Percentiles rank a stretch among this genome's conserved stretches.
These are phyloP conservation scores for Myochromella boudieri DNA, from an alignment of 768 basidiomycete species.

Conservation along the genomic window DNA sequence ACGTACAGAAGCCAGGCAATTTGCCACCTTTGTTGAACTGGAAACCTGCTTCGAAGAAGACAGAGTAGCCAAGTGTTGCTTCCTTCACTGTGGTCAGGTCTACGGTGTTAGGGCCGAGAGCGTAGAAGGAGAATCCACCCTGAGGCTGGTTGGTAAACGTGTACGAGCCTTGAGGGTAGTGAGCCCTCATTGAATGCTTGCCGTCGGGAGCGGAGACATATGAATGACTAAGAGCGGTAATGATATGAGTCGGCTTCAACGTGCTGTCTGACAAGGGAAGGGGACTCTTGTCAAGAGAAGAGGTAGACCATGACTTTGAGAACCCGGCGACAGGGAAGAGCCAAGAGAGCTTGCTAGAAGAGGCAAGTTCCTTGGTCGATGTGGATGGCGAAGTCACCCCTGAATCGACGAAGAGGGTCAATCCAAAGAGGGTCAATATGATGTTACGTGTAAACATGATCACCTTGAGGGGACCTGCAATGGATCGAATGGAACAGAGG, in stretches of 20 bases:
- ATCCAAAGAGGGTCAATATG: slow-evolving; percentile 21
- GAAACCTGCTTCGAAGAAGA: too few species aligned
- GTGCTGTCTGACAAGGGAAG: slow-evolving; percentile 45
- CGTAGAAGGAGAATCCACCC: too few species aligned
- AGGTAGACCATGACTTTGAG: slow-evolving; percentile 46
- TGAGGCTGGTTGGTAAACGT: too few species aligned
- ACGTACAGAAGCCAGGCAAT: too few species aligned
- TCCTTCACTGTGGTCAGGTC: too few species aligned
- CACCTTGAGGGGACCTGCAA: too few species aligned
- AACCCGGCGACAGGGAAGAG: slow-evolving; percentile 42
- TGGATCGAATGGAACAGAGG: slow-evolving; percentile 17
- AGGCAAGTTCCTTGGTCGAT: not conserved
- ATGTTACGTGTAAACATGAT: slow-evolving; percentile 22
- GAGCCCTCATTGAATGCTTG: too few species aligned
- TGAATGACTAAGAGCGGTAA: slow-evolving; percentile 38
- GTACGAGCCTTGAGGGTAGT: too few species aligned
- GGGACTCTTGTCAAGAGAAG: slow-evolving; percentile 29
- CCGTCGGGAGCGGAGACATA: slow-evolving; percentile 50
- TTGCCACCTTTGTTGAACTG: too few species aligned
- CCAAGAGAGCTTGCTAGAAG: slow-evolving; percentile 24
- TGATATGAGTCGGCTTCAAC: slow-evolving; percentile 41
- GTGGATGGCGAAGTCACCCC: slow-evolving; percentile 12
- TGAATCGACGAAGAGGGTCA: slow-evolving; percentile 22
- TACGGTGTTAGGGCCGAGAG: too few species aligned
- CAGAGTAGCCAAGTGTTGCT: too few species aligned